phyloP scores from a whole-genome alignment of 495 filamentous ascomycete species.

The Clavariopsis aquatica region DNA sequence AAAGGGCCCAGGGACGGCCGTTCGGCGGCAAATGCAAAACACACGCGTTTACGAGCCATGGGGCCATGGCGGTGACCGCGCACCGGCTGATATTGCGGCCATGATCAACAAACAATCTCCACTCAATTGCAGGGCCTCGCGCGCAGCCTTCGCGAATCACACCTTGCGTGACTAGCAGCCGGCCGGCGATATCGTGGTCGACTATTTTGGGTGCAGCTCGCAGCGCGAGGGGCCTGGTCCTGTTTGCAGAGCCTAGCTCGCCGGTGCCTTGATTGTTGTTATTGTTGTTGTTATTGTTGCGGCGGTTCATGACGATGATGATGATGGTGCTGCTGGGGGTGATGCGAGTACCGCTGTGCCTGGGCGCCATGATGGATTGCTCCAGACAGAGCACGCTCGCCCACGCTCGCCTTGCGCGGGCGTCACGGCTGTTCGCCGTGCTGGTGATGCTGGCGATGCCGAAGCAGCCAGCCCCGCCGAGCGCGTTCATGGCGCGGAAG shows the following conservation, averaged over 20 bases:
- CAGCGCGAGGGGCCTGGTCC: constrained; percentile 6
- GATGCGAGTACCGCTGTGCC: constrained; percentile 2
- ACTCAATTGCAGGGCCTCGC: constrained; percentile 24
- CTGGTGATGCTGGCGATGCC: neutral
- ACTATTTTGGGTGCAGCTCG: constrained; percentile 30
- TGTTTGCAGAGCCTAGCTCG: neutral
- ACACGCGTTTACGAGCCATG: constrained; percentile 19
- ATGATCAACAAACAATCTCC: constrained; percentile 37
- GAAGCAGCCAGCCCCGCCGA: neutral
- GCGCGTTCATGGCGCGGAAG: neutral
- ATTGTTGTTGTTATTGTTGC: constrained; percentile 6
- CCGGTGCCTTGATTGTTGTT: constrained; percentile 23
- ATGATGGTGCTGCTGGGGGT: constrained; percentile 2
- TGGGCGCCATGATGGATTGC: no score
- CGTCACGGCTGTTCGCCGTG: no score
- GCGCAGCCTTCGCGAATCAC: constrained; percentile 28
- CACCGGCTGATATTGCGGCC: constrained; percentile 24
- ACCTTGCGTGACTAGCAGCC: neutral
- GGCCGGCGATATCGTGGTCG: constrained; percentile 12
- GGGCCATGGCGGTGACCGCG: neutral
- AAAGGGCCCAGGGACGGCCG: neutral
- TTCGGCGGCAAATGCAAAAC: constrained; percentile 20
- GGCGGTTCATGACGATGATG: constrained; percentile 7
- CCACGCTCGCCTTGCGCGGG: no score
- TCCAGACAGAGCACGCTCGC: no score